Evolutionary conservation across 2,329 filamentous ascomycete genomes (phyloP).

Genomic region (Penicillium sp.): DNA sequence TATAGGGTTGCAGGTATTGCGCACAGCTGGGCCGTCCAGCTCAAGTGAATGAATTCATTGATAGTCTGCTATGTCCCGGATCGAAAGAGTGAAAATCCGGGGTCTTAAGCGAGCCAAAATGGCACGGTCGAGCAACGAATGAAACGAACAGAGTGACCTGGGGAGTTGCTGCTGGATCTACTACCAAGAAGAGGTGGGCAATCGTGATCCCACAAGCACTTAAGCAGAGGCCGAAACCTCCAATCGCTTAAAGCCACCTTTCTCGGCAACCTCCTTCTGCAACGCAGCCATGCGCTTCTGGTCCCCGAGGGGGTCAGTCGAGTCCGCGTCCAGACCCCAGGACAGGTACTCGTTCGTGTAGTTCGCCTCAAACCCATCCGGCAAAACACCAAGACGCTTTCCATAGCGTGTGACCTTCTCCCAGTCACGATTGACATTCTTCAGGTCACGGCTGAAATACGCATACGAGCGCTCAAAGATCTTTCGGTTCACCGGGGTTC

Average conservation of each 20-base stretch:
- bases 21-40: too few species aligned
- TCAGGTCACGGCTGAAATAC: slow-evolving; percentile 67
- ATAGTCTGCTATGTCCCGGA: too few species aligned
- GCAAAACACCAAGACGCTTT: slow-evolving; percentile 63
- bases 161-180: too few species aligned
- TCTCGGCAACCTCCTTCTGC: slow-evolving; percentile 59
- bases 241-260: slow-evolving; percentile 53
- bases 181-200: too few species aligned
- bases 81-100: too few species aligned
- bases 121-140: too few species aligned
- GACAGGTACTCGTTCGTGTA: slow-evolving; percentile 67
- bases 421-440: slow-evolving; percentile 72
- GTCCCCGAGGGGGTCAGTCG: slow-evolving; percentile 61
- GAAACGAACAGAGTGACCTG: too few species aligned
- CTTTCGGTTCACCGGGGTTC: slow-evolving; percentile 62
- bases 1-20: too few species aligned
- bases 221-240: slow-evolving; percentile 25
- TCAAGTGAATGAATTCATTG: too few species aligned
- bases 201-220: background rate
- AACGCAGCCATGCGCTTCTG: slow-evolving; percentile 68
- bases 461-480: slow-evolving; percentile 74
- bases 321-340: slow-evolving; percentile 61
- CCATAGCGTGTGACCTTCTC: slow-evolving; percentile 70
- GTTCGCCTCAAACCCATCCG: slow-evolving; percentile 60
- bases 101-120: too few species aligned